Evolutionary conservation across 75 land plant genomes (phyloP).

Genomic region (Selaginella tamariscina): DNA sequence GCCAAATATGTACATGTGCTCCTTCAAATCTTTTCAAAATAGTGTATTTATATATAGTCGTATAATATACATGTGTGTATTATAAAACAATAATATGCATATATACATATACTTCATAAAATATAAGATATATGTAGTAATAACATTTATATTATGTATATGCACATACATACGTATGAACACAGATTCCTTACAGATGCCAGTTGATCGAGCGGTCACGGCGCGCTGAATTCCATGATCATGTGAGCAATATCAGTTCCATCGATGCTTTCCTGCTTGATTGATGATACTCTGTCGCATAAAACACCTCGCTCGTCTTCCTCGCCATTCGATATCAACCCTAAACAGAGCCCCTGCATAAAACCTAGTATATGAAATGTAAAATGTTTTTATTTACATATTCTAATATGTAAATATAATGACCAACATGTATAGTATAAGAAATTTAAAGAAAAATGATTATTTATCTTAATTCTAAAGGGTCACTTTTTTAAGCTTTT

Average conservation of each 20-base stretch:
- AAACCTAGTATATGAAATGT: too few relatives aligned
- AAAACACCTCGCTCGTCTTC: conserved; percentile 48
- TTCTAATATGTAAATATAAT: too few relatives aligned
- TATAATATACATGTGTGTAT: too few relatives aligned
- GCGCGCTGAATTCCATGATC: conserved; percentile 87
- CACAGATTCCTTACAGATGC: conserved; percentile 45
- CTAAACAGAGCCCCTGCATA: too few relatives aligned
- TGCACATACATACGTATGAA: background rate
- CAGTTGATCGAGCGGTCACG: conserved; percentile 56
- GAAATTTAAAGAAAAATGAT: too few relatives aligned
- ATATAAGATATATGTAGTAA: background rate
- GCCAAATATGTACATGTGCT: too few relatives aligned
- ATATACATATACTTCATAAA: background rate
- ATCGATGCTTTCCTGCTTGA: conserved; percentile 97
- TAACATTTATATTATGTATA: background rate
- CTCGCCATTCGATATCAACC: background rate
- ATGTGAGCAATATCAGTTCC: conserved; percentile 91
- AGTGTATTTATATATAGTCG: too few relatives aligned
- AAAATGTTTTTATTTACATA: too few relatives aligned
- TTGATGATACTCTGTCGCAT: conserved; percentile 82
- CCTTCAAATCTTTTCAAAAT: too few relatives aligned
- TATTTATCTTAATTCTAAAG: too few relatives aligned
- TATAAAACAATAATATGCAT: background rate
- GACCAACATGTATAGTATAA: too few relatives aligned
- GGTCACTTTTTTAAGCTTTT: too few relatives aligned